Evolutionary conservation across 2,329 filamentous ascomycete species (phyloP), one percentile per base, ranked within the genome.

Genomic region (Phoma sp.): DNA sequence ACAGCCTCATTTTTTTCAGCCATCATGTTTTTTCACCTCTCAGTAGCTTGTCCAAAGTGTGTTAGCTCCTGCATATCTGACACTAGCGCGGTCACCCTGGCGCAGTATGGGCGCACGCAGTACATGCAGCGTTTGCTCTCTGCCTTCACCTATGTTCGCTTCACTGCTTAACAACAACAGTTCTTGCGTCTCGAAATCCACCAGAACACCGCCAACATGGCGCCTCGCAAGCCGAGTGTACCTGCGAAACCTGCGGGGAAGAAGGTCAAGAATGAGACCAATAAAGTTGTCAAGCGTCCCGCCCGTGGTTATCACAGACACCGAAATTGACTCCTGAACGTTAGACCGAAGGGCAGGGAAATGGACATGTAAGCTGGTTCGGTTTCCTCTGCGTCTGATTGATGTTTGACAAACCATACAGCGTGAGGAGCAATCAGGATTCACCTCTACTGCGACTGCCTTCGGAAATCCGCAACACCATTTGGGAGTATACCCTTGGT

Each of bases 401-500:
- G 9, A 29, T 29, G 9, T 29, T 29, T 59, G 30, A 61, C 22
- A 8, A 9, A 1, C 8, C 9, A 11, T 4, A 9, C 46, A 66
- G 61, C 4, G 25, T 50, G 14, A 41, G 47, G 29, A 41, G 7
- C 8, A 62, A 66, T 10, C 48, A 41, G 22, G 13, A 22, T 1
- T 61, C 53, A 7, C 58, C 53, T 4, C 41, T 67, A 5, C 55
- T 65, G 8, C 47, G 51, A 9, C 47, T 65, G 2, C 62, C 62
- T 3, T 30, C 60, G 0, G 58, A 65, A 24, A 56, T 65, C 5
- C 50, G 61, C 4, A 61, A 56, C 7, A 1, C 6, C 1, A 58
- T 66, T 30, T 67, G 61, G 61, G 30, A 53, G 24, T 37, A 55
- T 14, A 59, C 38, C 1, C 48, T 67, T 14, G 62, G 60, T 0